A percentile compares a stretch with the other conserved stretches of the same genome.
phyloP scores from a whole-genome alignment of 1,284 basidiomycete genomes.

The Cutaneotrichosporon curvatum region DNA sequence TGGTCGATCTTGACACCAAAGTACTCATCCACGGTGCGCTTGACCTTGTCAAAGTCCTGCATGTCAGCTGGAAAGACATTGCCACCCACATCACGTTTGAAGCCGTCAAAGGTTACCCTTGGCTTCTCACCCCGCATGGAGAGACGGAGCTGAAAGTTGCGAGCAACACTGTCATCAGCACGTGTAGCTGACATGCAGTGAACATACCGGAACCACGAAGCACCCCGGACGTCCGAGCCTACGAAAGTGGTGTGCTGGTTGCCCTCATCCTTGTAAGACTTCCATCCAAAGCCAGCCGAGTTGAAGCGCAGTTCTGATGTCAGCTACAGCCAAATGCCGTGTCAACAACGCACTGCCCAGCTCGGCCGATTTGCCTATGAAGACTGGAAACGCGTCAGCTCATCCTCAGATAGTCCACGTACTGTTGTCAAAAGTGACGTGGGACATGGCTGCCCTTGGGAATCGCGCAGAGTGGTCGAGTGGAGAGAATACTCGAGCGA shows the following conservation, averaged over 20 bases:
- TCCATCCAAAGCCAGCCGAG: conserved; percentile 86
- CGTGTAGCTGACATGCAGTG: no score
- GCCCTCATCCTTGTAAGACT: conserved; percentile 53
- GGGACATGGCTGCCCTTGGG: conserved; percentile 25
- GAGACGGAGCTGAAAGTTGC: conserved; percentile 82
- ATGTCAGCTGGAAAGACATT: conserved; percentile 2
- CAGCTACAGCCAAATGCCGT: neutral
- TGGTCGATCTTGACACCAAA: conserved; percentile 79
- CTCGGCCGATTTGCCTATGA: conserved; percentile 63
- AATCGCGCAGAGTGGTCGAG: neutral
- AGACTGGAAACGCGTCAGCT: conserved; percentile 49
- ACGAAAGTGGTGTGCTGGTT: conserved; percentile 55
- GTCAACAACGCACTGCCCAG: conserved; percentile 63
- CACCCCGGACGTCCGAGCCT: conserved; percentile 72
- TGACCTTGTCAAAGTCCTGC: conserved; percentile 74
- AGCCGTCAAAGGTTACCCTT: conserved; percentile 84
- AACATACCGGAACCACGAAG: conserved; percentile 65
- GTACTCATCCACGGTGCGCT: conserved; percentile 70
- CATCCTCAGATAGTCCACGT: neutral
- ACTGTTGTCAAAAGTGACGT: conserved; percentile 42
- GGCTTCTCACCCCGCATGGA: conserved; percentile 55
- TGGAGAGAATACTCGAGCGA: neutral
- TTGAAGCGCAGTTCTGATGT: conserved; percentile 79
- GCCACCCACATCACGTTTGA: conserved; percentile 69
- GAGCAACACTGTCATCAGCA: conserved; percentile 59